Evolutionary conservation across 2,329 filamentous ascomycete genomes (phyloP).

Genomic region (Curvularia verruculosa): DNA sequence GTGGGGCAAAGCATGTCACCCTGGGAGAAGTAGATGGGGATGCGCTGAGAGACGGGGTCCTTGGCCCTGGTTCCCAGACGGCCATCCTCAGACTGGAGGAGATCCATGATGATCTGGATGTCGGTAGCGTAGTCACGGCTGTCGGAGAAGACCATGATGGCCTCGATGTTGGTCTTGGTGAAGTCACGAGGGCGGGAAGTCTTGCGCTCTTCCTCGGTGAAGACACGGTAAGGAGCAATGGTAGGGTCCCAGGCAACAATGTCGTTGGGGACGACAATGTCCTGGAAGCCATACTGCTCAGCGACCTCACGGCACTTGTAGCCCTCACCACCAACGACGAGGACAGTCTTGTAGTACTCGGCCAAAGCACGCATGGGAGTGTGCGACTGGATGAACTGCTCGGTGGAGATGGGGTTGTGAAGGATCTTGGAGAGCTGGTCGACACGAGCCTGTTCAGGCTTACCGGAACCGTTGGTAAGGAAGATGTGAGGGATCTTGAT

Average conservation of each 20-base stretch:
- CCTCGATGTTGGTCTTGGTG: conserved; percentile 72
- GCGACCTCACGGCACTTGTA: conserved; percentile 76
- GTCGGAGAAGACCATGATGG: conserved; percentile 77
- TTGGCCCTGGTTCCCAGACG: conserved; percentile 68
- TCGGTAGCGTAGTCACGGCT: conserved; percentile 76
- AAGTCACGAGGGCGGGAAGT: conserved; percentile 74
- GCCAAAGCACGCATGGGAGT: conserved; percentile 77
- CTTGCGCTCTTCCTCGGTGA: conserved; percentile 70
- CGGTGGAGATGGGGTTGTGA: conserved; percentile 67
- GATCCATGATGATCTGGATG: conserved; percentile 77
- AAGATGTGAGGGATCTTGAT: conserved; percentile 80
- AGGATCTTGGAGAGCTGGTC: conserved; percentile 72
- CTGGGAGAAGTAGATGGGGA: conserved; percentile 77
- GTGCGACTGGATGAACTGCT: conserved; percentile 79
- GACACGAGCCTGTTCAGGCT: conserved; percentile 69
- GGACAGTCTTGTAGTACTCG: conserved; percentile 77
- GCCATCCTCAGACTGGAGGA: conserved; percentile 71
- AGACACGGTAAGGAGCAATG: conserved; percentile 71
- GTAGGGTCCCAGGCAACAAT: conserved; percentile 72
- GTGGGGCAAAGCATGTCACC: conserved; percentile 68
- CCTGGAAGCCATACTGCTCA: conserved; percentile 75
- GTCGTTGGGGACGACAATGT: conserved; percentile 75
- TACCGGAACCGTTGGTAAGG: conserved; percentile 76
- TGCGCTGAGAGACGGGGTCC: conserved; percentile 68
- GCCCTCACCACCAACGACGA: conserved; percentile 77